These are phyloP conservation scores for Leucocoprinus leucothites DNA, from an alignment of 768 basidiomycete genomes.

Conservation along the genomic window DNA sequence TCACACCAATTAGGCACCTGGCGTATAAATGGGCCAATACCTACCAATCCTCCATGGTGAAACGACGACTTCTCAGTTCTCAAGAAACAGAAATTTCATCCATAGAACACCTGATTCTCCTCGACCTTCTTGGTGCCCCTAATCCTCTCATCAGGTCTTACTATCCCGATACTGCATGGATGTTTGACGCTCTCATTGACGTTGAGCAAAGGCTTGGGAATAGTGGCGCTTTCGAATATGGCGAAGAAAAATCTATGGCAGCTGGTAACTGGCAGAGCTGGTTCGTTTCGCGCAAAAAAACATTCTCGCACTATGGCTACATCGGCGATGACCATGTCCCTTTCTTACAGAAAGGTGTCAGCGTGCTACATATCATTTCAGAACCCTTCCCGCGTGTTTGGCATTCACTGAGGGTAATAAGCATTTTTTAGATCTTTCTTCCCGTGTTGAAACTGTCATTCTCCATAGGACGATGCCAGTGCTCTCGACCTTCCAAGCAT, in stretches of 20 bases:
- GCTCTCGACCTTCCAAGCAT: constrained; percentile 84
- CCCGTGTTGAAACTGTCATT: background rate
- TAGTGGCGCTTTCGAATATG: constrained; percentile 56
- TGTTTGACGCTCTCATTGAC: constrained; percentile 74
- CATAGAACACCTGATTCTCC: constrained; percentile 88
- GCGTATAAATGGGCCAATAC: constrained; percentile 80
- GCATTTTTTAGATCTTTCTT: background rate
- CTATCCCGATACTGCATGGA: constrained; percentile 88
- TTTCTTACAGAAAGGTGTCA: constrained; percentile 81
- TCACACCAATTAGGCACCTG: constrained; percentile 60
- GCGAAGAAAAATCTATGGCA: constrained; percentile 40
- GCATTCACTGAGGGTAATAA: constrained; percentile 69
- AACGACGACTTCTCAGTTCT: constrained; percentile 54
- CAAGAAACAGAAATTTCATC: constrained; percentile 64
- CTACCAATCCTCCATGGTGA: constrained; percentile 55
- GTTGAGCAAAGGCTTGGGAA: constrained; percentile 72
- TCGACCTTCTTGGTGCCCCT: constrained; percentile 86
- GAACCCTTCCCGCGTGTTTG: constrained; percentile 88
- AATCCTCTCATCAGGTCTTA: constrained; percentile 77
- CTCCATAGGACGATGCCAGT: constrained; percentile 77
- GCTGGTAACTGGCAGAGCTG: constrained; percentile 59
- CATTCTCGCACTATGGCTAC: constrained; percentile 43
- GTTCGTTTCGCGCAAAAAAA: constrained; percentile 51
- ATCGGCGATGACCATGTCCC: constrained; percentile 95
- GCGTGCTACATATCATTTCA: constrained; percentile 85